Conservation (phyloP, 176 grass and related monocot genomes). For the Cocos nucifera region DNA sequence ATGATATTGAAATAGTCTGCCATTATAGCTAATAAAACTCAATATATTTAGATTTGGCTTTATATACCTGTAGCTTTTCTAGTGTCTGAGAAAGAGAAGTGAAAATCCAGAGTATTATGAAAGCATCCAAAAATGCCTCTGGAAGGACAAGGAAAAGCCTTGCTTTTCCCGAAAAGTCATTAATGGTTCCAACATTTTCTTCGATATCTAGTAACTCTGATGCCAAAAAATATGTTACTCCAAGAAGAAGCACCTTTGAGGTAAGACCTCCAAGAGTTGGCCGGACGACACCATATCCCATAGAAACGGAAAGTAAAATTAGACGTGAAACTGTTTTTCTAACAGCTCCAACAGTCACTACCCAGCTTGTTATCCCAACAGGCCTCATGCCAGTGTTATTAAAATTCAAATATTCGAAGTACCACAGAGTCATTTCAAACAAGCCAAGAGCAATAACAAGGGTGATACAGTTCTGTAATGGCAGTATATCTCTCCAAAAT, state of each 20-base stretch:
- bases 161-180: conserved; percentile 95
- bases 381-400: conserved; percentile 77
- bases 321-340: conserved; percentile 90
- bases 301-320: conserved; percentile 90
- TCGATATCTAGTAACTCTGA: conserved; percentile 73
- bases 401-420: conserved; percentile 96
- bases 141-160: conserved; percentile 89
- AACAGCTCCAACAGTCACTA: conserved; percentile 87
- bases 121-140: conserved; percentile 92
- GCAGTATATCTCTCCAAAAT: conserved; percentile 91
- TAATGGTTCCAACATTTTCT: conserved; percentile 98
- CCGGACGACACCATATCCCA: conserved; percentile 96
- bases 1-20: no score
- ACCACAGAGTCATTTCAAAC: conserved; percentile 98
- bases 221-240: conserved; percentile 93
- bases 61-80: conserved; percentile 80
- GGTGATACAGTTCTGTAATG: conserved; percentile 95
- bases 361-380: conserved; percentile 94
- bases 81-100: conserved; percentile 93
- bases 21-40: background rate
- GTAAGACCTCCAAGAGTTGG: conserved; percentile 94
- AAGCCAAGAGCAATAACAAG: conserved; percentile 88
- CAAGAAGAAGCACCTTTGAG: conserved; percentile 91
- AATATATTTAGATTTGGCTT: background rate
- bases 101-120: conserved; percentile 99